These are phyloP conservation scores for Dissoconium aciculare DNA, from an alignment of 2,329 filamentous ascomycete genomes.

Conservation along the genomic window DNA sequence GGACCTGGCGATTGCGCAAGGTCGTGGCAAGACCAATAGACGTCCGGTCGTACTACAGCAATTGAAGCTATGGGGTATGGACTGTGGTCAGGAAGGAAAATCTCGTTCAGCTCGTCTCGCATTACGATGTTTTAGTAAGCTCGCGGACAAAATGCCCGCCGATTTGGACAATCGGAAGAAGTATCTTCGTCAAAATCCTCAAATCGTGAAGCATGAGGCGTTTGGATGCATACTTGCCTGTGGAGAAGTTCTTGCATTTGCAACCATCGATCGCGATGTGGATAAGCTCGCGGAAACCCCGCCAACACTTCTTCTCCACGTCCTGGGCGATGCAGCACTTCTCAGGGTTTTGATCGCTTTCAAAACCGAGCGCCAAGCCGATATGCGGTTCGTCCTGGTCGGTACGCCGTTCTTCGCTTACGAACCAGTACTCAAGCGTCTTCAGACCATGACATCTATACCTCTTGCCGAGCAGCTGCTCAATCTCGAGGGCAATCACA, in stretches of 20 bases:
- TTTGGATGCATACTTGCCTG: no score
- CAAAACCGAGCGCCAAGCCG: background rate
- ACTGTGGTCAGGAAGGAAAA: constrained; percentile 5
- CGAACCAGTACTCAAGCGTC: constrained; percentile 38
- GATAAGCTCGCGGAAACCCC: background rate
- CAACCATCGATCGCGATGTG: constrained; percentile 35
- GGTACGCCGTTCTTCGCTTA: constrained; percentile 48
- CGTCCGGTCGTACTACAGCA: constrained; percentile 25
- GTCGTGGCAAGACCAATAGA: constrained; percentile 31
- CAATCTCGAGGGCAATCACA: constrained; percentile 5
- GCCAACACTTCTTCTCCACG: background rate
- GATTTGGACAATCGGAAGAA: constrained; percentile 3
- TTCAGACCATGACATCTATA: constrained; percentile 37
- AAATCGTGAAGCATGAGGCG: no score
- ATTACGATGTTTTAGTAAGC: constrained; percentile 1
- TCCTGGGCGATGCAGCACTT: no score
- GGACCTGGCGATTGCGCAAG: constrained; percentile 40
- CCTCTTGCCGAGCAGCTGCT: constrained; percentile 26
- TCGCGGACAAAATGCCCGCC: constrained; percentile 2
- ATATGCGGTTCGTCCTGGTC: constrained; percentile 38
- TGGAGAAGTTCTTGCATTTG: no score
- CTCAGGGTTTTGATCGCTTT: no score
- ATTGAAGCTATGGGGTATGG: constrained; percentile 16
- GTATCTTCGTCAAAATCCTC: no score
- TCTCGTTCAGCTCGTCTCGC: no score